Evolutionary conservation across 257 asterid genomes (phyloP).

Genomic region (Leptodermis oblonga): DNA sequence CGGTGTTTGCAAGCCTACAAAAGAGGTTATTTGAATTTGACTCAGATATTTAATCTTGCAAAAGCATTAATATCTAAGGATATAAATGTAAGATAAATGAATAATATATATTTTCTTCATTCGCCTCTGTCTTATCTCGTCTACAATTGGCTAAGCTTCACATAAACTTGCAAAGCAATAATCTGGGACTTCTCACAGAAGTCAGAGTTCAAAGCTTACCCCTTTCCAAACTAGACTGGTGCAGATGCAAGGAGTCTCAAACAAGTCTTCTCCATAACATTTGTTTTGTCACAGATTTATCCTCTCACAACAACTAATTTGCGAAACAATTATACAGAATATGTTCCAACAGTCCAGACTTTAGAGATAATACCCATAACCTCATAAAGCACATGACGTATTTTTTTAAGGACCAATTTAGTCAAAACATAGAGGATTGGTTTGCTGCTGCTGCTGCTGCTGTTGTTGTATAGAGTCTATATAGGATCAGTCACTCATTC

Average conservation of each 20-base stretch:
- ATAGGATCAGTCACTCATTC: neutral
- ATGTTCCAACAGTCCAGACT: neutral
- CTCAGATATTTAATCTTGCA: neutral
- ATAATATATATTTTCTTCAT: neutral
- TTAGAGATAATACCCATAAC: neutral
- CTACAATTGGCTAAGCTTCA: neutral
- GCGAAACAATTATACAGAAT: neutral
- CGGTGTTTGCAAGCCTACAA: slow-evolving; percentile 41
- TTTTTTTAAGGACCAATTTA: neutral
- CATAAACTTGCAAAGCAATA: neutral
- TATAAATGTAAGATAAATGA: neutral
- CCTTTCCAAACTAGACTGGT: neutral
- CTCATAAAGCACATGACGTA: neutral
- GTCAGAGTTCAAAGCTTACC: neutral
- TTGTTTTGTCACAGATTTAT: neutral
- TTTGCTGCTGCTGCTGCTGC: too few species aligned
- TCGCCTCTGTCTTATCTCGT: neutral
- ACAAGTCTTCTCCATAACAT: neutral
- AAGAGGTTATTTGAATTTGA: slow-evolving; percentile 27
- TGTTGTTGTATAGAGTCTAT: too few species aligned
- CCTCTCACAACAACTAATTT: neutral
- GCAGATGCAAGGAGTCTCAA: neutral
- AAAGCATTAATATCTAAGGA: neutral
- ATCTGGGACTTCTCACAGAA: neutral
- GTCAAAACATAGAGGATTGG: neutral